Percentiles rank a stretch among this genome's conserved stretches.
phyloP scores from a whole-genome alignment of 1,139 yeast genomes.

The Zhuliangozyma parablackwelliae region DNA sequence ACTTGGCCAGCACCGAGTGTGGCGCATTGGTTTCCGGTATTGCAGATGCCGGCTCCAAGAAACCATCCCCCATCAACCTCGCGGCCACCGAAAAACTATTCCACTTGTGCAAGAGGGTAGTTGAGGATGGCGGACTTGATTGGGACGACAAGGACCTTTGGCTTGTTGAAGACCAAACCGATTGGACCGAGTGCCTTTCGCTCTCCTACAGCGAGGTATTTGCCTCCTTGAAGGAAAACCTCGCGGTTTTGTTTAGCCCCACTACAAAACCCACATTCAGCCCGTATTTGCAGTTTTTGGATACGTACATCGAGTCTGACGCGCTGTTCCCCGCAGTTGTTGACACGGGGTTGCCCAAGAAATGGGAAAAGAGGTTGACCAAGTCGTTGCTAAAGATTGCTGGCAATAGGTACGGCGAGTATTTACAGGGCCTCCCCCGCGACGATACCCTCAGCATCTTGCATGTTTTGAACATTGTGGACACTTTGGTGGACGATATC shows the following conservation, averaged over 20 bases:
- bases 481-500: conserved; percentile 48
- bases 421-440: conserved; percentile 53
- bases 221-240: conserved; percentile 39
- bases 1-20: conserved; percentile 49
- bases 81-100: conserved; percentile 24
- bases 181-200: conserved; percentile 48
- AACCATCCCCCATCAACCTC: conserved; percentile 30
- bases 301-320: conserved; percentile 50
- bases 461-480: conserved; percentile 60
- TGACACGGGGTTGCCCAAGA: conserved; percentile 36
- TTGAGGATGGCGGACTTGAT: conserved; percentile 31
- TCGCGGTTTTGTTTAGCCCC: conserved; percentile 45
- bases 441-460: conserved; percentile 54
- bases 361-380: conserved; percentile 51
- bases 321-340: conserved; percentile 34
- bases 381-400: conserved; percentile 49
- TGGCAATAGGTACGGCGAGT: conserved; percentile 55
- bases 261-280: conserved; percentile 59
- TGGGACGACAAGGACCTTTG: conserved; percentile 38
- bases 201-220: conserved; percentile 47
- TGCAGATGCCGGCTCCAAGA: conserved; percentile 15
- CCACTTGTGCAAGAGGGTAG: conserved; percentile 22
- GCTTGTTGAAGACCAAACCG: conserved; percentile 48
- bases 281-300: conserved; percentile 48
- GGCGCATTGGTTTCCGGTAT: conserved; percentile 33